Percentiles rank a stretch among this genome's conserved stretches.
phyloP scores from a whole-genome alignment of 2,329 filamentous ascomycete genomes.

The Pseudogymnoascus sp. region DNA sequence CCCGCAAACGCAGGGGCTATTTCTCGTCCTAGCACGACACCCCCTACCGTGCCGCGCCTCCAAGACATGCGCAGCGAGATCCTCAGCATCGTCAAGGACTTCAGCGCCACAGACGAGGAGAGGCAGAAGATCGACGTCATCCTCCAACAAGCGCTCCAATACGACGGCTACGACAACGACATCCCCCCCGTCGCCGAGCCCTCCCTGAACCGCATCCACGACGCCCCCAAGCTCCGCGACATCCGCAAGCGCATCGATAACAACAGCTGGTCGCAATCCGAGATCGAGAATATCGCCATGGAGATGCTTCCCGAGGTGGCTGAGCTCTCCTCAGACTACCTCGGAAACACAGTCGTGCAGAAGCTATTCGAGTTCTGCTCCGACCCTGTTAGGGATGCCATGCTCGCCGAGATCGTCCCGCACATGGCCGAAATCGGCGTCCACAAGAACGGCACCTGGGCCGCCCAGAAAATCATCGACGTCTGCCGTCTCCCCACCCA shows the following conservation, averaged over 20 bases:
- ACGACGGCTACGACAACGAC: slow-evolving; percentile 64
- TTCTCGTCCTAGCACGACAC: slow-evolving; percentile 36
- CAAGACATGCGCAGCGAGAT: slow-evolving; percentile 76
- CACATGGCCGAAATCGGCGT: slow-evolving; percentile 94
- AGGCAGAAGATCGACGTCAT: slow-evolving; percentile 59
- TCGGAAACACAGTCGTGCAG: slow-evolving; percentile 98
- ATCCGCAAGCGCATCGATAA: slow-evolving; percentile 98
- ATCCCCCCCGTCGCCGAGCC: slow-evolving; percentile 86
- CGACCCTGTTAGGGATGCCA: slow-evolving; percentile 79
- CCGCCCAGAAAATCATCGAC: slow-evolving; percentile 98
- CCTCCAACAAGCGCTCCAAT: slow-evolving; percentile 70
- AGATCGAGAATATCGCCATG: slow-evolving; percentile 86
- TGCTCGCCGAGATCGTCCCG: slow-evolving; percentile 80
- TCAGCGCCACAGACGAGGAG: slow-evolving; percentile 79
- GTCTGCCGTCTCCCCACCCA: slow-evolving; percentile 79
- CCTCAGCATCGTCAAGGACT: slow-evolving; percentile 73
- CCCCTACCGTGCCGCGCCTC: slow-evolving; percentile 63
- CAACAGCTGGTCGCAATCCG: slow-evolving; percentile 70
- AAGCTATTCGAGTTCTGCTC: slow-evolving; percentile 97
- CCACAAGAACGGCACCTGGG: slow-evolving; percentile 99
- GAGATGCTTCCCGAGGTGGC: slow-evolving; percentile 96
- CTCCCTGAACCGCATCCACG: slow-evolving; percentile 78
- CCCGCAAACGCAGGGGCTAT: slow-evolving; percentile 32
- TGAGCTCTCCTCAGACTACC: slow-evolving; percentile 88
- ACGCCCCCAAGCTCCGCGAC: slow-evolving; percentile 88